phyloP scores from a whole-genome alignment of 2,329 filamentous ascomycete species.

The Scortechinia acanthostroma region DNA sequence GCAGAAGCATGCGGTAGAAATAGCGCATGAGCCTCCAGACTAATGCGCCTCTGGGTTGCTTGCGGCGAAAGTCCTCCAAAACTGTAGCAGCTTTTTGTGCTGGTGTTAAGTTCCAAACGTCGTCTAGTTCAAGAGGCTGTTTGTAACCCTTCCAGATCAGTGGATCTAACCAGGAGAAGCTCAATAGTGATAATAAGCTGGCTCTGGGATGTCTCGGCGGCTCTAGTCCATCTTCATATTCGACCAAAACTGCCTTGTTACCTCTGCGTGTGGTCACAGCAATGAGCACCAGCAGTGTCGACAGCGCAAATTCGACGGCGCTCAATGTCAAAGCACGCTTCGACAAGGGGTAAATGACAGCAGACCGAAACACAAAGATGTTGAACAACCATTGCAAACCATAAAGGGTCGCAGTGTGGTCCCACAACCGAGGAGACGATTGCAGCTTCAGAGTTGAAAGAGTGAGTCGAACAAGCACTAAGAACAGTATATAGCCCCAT shows the following conservation, averaged over 20 bases:
- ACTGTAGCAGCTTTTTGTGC: conserved; percentile 81
- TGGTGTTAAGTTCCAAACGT: conserved; percentile 86
- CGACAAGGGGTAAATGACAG: conserved; percentile 70
- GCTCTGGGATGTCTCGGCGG: conserved; percentile 82
- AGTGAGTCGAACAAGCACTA: not conserved
- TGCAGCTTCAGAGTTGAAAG: not conserved
- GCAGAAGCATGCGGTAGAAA: conserved; percentile 70
- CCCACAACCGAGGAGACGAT: conserved; percentile 65
- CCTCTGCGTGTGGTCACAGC: conserved; percentile 80
- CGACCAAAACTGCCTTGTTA: conserved; percentile 79
- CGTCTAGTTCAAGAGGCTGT: conserved; percentile 71
- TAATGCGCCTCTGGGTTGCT: conserved; percentile 74
- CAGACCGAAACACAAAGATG: conserved; percentile 75
- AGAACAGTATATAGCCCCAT: conserved; percentile 1
- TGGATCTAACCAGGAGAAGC: conserved; percentile 84
- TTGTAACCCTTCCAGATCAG: conserved; percentile 86
- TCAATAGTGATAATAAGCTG: conserved; percentile 79
- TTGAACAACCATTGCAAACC: conserved; percentile 73
- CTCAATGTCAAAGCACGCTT: conserved; percentile 53
- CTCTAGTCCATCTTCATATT: conserved; percentile 82
- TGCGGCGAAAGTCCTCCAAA: conserved; percentile 74
- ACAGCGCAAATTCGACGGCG: conserved; percentile 69
- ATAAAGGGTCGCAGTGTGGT: conserved; percentile 84
- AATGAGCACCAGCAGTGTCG: conserved; percentile 68
- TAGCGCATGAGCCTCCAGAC: conserved; percentile 76